These are phyloP conservation scores for Oligophagozyma castellii DNA, from an alignment of 1,139 yeast species.

Conservation along the genomic window DNA sequence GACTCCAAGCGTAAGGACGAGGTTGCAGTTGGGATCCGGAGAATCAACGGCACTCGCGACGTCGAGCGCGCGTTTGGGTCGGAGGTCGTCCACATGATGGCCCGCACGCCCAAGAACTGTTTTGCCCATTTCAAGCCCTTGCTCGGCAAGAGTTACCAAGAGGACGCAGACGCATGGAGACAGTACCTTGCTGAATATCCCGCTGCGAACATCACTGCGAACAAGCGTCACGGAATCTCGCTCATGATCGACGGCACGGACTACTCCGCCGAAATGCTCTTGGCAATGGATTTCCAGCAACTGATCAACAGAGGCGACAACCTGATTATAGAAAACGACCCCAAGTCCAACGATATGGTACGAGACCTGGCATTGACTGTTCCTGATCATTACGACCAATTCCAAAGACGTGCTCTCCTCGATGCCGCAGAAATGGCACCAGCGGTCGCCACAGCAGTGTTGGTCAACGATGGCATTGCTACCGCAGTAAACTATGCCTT, in stretches of 20 bases:
- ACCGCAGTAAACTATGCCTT: conserved; percentile 66
- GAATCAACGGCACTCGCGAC: conserved; percentile 25
- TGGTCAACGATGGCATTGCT: conserved; percentile 83
- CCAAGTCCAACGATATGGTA: conserved; percentile 47
- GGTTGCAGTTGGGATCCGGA: conserved; percentile 58
- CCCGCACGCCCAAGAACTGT: conserved; percentile 64
- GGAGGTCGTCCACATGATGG: conserved; percentile 52
- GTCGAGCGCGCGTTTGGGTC: conserved; percentile 72
- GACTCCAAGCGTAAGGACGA: conserved; percentile 87
- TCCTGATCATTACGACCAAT: conserved; percentile 55
- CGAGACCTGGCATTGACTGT: conserved; percentile 37
- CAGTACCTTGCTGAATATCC: conserved; percentile 42
- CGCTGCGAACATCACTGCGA: conserved; percentile 41
- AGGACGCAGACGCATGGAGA: conserved; percentile 30
- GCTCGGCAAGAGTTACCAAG: conserved; percentile 48
- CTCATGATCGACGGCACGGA: conserved; percentile 38
- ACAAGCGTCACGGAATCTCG: conserved; percentile 40
- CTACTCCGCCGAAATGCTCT: conserved; percentile 59
- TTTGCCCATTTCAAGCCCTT: conserved; percentile 55
- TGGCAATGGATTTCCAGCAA: conserved; percentile 72
- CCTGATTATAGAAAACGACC: conserved; percentile 30
- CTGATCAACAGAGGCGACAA: conserved; percentile 49
- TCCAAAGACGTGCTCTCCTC: conserved; percentile 55
- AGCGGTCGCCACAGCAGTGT: conserved; percentile 38
- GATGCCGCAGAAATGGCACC: conserved; percentile 41